Evolutionary conservation across 306 rosid genomes (phyloP), one percentile per base, ranked within the genome.

Genomic region (Ormosia semicastrata): DNA sequence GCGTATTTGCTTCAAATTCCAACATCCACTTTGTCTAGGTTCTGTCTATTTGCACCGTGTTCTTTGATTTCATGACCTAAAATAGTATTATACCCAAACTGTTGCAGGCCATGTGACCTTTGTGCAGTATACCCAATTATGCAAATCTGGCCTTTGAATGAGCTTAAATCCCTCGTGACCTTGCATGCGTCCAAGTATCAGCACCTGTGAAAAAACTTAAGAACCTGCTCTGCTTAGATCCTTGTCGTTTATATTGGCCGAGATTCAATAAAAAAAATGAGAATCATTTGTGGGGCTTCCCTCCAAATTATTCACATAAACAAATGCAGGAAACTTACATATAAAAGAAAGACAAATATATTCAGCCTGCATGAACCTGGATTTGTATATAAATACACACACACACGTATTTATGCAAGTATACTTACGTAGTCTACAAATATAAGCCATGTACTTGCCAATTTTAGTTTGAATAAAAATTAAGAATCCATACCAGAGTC

Each of bases 101-200:
- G 41, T 76, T 77, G 69, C 82, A 83, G 50, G 72, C 24, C 82
- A 32, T 83, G 82, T 77, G 82, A 83, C 74, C 24, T 70, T 49
- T 58, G 30, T 34, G 66, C 36, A 82, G 54, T 33, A 12, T 39
- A 57, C 52, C 33, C 76, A 62, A 74, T 81, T 72, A 52, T 18
- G 40, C 64, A 64, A 29, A 14, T 47, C 30, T 81, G 75, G 44
- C 85, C 71, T 53, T 81, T 81, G 76, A 70, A 73, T 32, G 13
- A 50, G 15, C 41, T 53, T 66, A 64, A 81, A 65, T 63, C 80
- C 66, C 75, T 43, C 62, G 14, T 64, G 80, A 53, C 80, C 24
- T 24, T 24, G 24, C 24, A 24, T 12, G 12, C 52, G 49, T 81
- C 79, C 80, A 73, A 64, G 60, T 44, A 41, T 80, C 43, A 41